A percentile compares a stretch with the other conserved stretches of the same genome.
Evolutionary conservation across 495 filamentous ascomycete species (phyloP).

Genomic region (Lasiosphaeria ovina): DNA sequence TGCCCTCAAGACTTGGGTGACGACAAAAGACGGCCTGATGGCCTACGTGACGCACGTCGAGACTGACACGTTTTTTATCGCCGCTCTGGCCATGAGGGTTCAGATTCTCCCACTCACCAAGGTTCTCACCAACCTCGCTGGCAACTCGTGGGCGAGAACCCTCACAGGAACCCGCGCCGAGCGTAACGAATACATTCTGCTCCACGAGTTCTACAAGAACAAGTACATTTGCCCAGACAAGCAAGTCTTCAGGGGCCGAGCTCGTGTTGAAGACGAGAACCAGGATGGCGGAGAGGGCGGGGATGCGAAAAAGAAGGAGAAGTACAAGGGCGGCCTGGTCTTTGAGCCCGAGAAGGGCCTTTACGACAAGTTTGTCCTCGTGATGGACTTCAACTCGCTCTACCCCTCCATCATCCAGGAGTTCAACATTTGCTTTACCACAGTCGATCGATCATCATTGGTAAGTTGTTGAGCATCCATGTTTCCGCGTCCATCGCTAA

Average conservation of each 20-base stretch:
- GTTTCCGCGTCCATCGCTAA: conserved; percentile 17
- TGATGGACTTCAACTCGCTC: conserved; percentile 99
- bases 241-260: conserved; percentile 64
- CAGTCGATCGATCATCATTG: conserved; percentile 74
- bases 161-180: conserved; percentile 93
- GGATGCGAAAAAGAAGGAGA: conserved; percentile 91
- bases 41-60: conserved; percentile 92
- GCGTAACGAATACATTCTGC: conserved; percentile 97
- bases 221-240: conserved; percentile 99
- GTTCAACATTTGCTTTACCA: conserved; percentile 99
- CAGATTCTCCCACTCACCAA: conserved; percentile 94
- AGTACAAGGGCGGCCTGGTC: conserved; percentile 96
- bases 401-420: conserved; percentile 99
- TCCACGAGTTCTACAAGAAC: conserved; percentile 92
- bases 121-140: conserved; percentile 91
- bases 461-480: conserved; percentile 29
- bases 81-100: conserved; percentile 78
- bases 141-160: conserved; percentile 97
- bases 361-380: conserved; percentile 93
- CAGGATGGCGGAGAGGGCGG: conserved; percentile 62
- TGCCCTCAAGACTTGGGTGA: conserved; percentile 85
- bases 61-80: conserved; percentile 92
- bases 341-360: conserved; percentile 97
- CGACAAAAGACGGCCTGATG: conserved; percentile 79
- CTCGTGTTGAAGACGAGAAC: conserved; percentile 62